Base-by-base conservation (phyloP, 2,329 filamentous ascomycete genomes). In the Trichoderma hamatum region DNA sequence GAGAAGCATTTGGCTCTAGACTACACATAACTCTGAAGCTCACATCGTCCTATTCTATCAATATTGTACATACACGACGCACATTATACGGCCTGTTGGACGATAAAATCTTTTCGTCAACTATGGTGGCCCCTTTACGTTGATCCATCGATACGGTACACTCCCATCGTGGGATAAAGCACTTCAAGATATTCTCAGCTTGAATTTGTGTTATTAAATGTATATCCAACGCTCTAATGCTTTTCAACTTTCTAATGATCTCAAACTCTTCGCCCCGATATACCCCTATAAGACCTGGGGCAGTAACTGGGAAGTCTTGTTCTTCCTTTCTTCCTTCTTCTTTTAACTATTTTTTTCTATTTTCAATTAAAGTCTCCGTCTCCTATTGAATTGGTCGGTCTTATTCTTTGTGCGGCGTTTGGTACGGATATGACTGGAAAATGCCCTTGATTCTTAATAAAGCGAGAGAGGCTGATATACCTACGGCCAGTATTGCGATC, bases 181-280 rank as follows among this genome's bases (percentile, higher is more conserved):
- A 63, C 43, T 28, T 26, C 24, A 19, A 26, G 39, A 19, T n/a
- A 2, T 5, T 21, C 11, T 32, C 54, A 36, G 21, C 28, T 28
- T 21, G n/a, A 32, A 36, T 7, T 24, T 67, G 58, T 67, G 51
- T 58, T 69, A 56, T 34, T 69, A 62, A 43, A 51, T 67, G 63
- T 63, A 70, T 64, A 64, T 54, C 43, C 46, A n/a, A 68, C 32
- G 54, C 54, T 60, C 54, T 68, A 58, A 68, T 68, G 58, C 56
- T 54, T 49, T 36, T 54, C 26, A 21, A 59, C 30, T 26, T 58
- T 34, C 24, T 67, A 63, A 63, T 70, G 56, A 46, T 43, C 39
- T 61, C 51, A 36, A n/a, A 36, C 13, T 39, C 30, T 39, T 55
- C n/a, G 28, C 36, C 56, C 46, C 43, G 26, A 68, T 68, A 66